Percentiles rank a stretch among this genome's conserved stretches.
Conservation (phyloP, 345 rosid species). For the Melastoma malabathricum region DNA sequence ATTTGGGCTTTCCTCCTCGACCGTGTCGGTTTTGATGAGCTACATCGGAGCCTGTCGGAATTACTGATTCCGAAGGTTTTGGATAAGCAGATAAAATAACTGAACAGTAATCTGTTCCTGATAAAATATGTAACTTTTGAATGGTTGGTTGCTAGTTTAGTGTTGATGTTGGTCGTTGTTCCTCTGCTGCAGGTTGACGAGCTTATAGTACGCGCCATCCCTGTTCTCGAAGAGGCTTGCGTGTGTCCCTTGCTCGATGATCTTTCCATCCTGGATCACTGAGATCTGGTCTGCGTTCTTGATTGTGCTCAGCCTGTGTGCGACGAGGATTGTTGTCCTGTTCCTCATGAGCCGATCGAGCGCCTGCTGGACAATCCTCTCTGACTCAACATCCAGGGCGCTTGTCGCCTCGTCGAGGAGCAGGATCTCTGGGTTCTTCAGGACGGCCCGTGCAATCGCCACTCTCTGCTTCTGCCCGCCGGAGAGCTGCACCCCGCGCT, state of each 20-base stretch:
- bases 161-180: conserved; percentile 16
- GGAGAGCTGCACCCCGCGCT: conserved; percentile 79
- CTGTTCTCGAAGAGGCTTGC: conserved; percentile 43
- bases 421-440: conserved; percentile 77
- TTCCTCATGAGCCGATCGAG: conserved; percentile 66
- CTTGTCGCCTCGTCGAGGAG: conserved; percentile 91
- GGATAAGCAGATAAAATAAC: not conserved
- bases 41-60: no score
- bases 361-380: conserved; percentile 87
- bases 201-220: conserved; percentile 68
- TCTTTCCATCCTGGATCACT: conserved; percentile 61
- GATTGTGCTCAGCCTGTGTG: conserved; percentile 84
- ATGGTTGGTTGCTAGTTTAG: not conserved
- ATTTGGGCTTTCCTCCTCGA: no score
- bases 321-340: conserved; percentile 80
- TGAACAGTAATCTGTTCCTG: not conserved
- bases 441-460: conserved; percentile 83
- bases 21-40: no score
- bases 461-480: conserved; percentile 92
- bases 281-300: conserved; percentile 71
- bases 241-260: conserved; percentile 82
- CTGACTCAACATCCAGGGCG: conserved; percentile 76
- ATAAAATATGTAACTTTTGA: not conserved
- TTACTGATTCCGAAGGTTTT: not conserved
- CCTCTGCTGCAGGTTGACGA: conserved; percentile 72